Evolutionary conservation across 148 eudicot genomes (phyloP), one percentile per base, ranked within the genome.

Genomic region (Heliamphora exappendiculata): DNA sequence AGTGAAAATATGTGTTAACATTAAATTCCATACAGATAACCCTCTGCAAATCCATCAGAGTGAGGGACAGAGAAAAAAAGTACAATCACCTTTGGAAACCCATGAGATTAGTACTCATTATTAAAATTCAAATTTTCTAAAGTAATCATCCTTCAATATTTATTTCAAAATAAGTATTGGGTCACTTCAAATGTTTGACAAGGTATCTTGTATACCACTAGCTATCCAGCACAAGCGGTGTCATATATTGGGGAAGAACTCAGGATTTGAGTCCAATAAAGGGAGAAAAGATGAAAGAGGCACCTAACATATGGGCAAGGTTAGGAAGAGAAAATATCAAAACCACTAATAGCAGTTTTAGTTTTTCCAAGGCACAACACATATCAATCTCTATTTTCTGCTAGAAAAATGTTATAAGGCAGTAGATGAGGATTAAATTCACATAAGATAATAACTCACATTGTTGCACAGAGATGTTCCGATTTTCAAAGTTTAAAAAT

Each of bases 401-500:
- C 55, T 28, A 17, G 29, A 28, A 70, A 29, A 70, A 16, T 7
- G 53, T 29, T 49, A 47, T 36, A 51, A 50, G 19, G 0, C 7
- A 58, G 37, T 55, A 44, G 44, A 44, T 49, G n/a, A 29, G 1
- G 36, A 73, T 36, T 7, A 68, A 42, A 74, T 26, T 1, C n/a
- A 78, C 64, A 63, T 13, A 76, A 68, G 33, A 75, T 12, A 72
- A 62, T 63, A n/a, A 85, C 98, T 92, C 81, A 95, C 98, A 87
- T 82, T 92, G 97, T 70, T 63, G 80, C 22, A 75, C 79, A 54
- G 96, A 87, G 73, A 95, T 86, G 80, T 78, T 80, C 64, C 96
- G 86, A 49, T 85, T 87, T 79, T 91, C 91, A 86, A 95, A 92
- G 75, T 91, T 83, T 84, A 95, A 81, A 51, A 72, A 85, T 68